Base-by-base conservation (phyloP, 768 basidiomycete species). In the Crepidotus variabilis region DNA sequence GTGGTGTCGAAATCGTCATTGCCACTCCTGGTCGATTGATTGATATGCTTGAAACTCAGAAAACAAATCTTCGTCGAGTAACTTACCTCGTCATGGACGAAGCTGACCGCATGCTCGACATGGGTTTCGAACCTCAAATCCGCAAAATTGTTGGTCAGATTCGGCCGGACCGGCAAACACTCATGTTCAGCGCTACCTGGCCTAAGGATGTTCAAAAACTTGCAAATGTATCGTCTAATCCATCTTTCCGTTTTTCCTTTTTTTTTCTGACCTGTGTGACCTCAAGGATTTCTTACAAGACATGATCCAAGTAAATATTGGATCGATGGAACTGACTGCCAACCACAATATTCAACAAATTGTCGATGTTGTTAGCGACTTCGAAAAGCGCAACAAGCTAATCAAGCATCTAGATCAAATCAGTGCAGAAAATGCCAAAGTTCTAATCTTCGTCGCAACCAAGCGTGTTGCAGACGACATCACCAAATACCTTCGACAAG, bases 111-210 rank as follows among this genome's bases (percentile, higher is more conserved):
- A 99, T 99, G 97, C 83, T 99, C 61, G 97, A 99, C 78, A 99
- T 99, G 97, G 97, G 97, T 80, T 99, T 99, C 77, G 97, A 99
- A 76, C 97, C 97, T 52, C 97, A 99, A 72, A 98, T 99, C 69
- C 83, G 95, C 69, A 98, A 98, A 77, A 98, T 99, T 61, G 92
- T 98, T 62, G 79, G 87, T 63, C 97, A 99, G 73, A 95, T 99
- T 67, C 87, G 97, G 39, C 97, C 97, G 45, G 97, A 99, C 77
- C 85, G 97, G 66, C 97, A 99, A 69, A 99, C 97, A 0, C 82
- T 98, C 62, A 97, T 99, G 87, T 99, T 99, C 80, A 97, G 94
- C 53, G 97, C 97, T 11, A 99, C 97, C 6, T 99, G 97, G 97
- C 97, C 97, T 13, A 98, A 98, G 74, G 97, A 99, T 66, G 97